Evolutionary conservation across 2,329 filamentous ascomycete species (phyloP), one percentile per base, ranked within the genome.

Genomic region (Pseudocercospora fuligena): DNA sequence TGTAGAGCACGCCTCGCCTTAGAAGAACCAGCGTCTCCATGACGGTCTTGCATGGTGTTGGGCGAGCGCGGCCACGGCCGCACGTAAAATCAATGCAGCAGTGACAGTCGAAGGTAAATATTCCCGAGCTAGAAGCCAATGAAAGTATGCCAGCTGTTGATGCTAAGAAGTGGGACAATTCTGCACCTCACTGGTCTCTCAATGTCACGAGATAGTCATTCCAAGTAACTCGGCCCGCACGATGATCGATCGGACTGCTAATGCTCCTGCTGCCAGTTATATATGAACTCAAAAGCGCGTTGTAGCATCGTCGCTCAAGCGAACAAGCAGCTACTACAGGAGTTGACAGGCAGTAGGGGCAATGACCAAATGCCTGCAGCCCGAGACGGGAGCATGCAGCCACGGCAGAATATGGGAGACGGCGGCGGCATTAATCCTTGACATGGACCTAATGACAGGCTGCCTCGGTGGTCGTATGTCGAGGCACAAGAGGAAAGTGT

Each of bases 1-100:
- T 70, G 76, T 64, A 74, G 77, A 76, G 61, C 77, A 69, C 64
- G 74, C 78, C 66, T 74, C 70, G 66, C 31, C 57, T 60, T 66
- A 25, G 64, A 66, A 27, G 72, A 68, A 31, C 61, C 57, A 21
- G 61, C 62, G 14, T 64, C 69, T 14, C 67, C 59, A 51, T 60
- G 46, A 29, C 63, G 63, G 51, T 70, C 67, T 63, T 69, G 67
- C 72, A 72, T 73, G 58, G 36, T 67, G 57, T 29, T 49, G 25
- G 40, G 25, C 33, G 36, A 57, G 21, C 27, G 53, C 65, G 67
- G 61, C 19, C 62, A 31, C 59, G 60, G 58, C 66, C 65, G 64
- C 51, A 47, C 9, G 27, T 43, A 27, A 56, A 58, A 61, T 51
- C 12, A 43, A 12, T 46, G 59, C 23, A 51, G 64, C 16, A 49